Percentiles rank a stretch among this genome's conserved stretches.
These are phyloP conservation scores for Penicillium goetzii DNA, from an alignment of 495 filamentous ascomycete species.

Conservation along the genomic window DNA sequence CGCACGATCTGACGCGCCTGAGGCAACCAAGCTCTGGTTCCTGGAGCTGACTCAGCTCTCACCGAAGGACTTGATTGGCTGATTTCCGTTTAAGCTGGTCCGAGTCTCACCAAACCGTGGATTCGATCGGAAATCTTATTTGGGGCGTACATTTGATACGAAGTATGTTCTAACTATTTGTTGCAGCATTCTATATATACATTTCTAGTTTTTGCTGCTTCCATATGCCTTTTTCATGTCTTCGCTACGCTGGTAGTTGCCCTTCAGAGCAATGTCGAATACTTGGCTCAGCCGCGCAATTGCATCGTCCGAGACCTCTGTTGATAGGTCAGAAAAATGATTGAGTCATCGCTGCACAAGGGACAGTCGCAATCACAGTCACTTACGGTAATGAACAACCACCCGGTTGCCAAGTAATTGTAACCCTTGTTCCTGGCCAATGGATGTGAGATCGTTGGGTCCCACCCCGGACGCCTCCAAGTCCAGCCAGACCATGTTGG, in stretches of 20 bases:
- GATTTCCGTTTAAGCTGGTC: neutral
- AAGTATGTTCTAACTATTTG: neutral
- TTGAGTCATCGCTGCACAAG: conserved; percentile 1
- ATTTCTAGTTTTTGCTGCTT: conserved; percentile 22
- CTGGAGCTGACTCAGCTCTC: conserved; percentile 25
- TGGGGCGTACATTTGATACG: neutral
- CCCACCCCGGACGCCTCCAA: conserved; percentile 56
- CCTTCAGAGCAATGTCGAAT: conserved; percentile 45
- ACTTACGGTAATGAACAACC: conserved; percentile 55
- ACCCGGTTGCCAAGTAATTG: conserved; percentile 43
- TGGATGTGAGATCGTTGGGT: conserved; percentile 46
- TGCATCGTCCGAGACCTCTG: conserved; percentile 53
- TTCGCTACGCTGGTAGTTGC: conserved; percentile 40
- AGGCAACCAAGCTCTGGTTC: conserved; percentile 29
- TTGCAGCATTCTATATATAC: neutral
- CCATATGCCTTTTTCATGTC: conserved; percentile 47
- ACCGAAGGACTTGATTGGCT: conserved; percentile 18
- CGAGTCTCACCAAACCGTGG: conserved; percentile 12
- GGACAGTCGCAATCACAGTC: neutral
- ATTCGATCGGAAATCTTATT: conserved; percentile 15
- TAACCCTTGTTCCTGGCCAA: conserved; percentile 45
- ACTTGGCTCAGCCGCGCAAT: conserved; percentile 45
- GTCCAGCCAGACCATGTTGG: conserved; percentile 95
- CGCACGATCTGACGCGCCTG: conserved; percentile 26
- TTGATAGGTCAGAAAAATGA: conserved; percentile 30